A percentile compares a stretch with the other conserved stretches of the same genome.
Evolutionary conservation across 2,329 filamentous ascomycete genomes (phyloP).

Genomic region (Claviceps pusilla): DNA sequence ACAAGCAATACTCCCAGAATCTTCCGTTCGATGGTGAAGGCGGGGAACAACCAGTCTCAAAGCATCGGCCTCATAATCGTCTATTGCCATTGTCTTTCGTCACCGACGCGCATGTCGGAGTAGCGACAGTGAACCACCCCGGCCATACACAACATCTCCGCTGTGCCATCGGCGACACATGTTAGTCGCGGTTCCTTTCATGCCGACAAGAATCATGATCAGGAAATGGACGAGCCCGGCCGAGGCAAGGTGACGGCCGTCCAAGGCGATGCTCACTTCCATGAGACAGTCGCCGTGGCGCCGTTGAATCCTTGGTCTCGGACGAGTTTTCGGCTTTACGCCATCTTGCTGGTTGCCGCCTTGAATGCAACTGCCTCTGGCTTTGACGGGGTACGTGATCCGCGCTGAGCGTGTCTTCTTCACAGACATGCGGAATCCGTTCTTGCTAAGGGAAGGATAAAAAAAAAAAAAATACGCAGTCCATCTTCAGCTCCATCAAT

Average conservation of each 20-base stretch:
- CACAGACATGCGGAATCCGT: background rate
- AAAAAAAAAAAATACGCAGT: conserved; percentile 4
- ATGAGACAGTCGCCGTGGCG: conserved; percentile 15
- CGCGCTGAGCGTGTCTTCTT: no score
- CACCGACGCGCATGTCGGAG: no score
- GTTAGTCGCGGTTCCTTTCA: conserved; percentile 6
- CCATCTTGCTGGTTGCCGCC: conserved; percentile 21
- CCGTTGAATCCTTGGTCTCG: conserved; percentile 18
- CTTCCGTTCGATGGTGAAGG: no score
- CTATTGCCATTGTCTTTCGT: no score
- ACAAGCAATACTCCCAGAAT: no score
- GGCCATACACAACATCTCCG: background rate
- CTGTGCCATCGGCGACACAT: background rate
- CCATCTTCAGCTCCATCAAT: conserved; percentile 18
- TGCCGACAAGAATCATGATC: conserved; percentile 6
- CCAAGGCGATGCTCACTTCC: conserved; percentile 15
- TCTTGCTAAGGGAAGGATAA: background rate
- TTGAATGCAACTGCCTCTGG: conserved; percentile 24
- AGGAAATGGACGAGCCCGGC: conserved; percentile 8
- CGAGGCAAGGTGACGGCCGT: conserved; percentile 12
- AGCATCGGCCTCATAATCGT: no score
- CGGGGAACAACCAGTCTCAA: no score
- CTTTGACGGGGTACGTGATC: conserved; percentile 18
- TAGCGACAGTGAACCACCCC: background rate
- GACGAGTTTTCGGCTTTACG: conserved; percentile 22